Base-by-base conservation (phyloP, 768 basidiomycete genomes). In the Boletus speciosus region DNA sequence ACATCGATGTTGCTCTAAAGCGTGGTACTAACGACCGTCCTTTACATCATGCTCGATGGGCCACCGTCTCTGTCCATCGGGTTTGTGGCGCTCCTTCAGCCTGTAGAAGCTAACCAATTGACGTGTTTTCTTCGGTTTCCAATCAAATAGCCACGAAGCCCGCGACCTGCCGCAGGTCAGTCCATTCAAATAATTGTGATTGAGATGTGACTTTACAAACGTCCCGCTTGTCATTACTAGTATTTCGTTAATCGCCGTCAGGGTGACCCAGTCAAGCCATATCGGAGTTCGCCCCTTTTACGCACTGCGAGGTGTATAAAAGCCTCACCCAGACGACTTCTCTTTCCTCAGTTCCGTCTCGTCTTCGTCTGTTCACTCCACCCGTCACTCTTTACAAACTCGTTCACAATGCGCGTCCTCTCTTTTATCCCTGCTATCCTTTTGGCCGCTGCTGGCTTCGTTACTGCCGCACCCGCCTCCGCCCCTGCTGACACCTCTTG, bases 161-260 rank as follows among this genome's bases (percentile, higher is more conserved):
- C 21, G 37, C 48, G 35, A n/a, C 19, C 32, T 16, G 35, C 25
- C 27, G 19, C 19, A 52, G 42, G 51, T 55, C 35, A 32, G 36
- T 42, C 36, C 49, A 70, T 71, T 54, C 51, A 66, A 34, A 61
- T 37, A 21, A 69, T 45, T 68, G 65, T 47, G 58, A 49, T 45
- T 86, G 85, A 27, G 52, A 11, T 31, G 31, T 41, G 29, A 38
- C 40, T 34, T 25, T 49, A 12, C 42, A 5, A 16, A 25, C 9
- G 38, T 27, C 37, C 39, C 21, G 35, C 0, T 49, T 15, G 34
- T 40, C 37, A 8, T 58, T 23, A 38, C 19, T 19, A 19, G 19
- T n/a, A 32, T 29, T 40, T 52, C 6, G 19, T 35, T 19, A 39
- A 25, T 49, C 41, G 34, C 56, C 54, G 27, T 49, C 55, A 25